Evolutionary conservation across 306 rosid species (phyloP), one percentile per base, ranked within the genome.

Genomic region (Hippophae tibetana): DNA sequence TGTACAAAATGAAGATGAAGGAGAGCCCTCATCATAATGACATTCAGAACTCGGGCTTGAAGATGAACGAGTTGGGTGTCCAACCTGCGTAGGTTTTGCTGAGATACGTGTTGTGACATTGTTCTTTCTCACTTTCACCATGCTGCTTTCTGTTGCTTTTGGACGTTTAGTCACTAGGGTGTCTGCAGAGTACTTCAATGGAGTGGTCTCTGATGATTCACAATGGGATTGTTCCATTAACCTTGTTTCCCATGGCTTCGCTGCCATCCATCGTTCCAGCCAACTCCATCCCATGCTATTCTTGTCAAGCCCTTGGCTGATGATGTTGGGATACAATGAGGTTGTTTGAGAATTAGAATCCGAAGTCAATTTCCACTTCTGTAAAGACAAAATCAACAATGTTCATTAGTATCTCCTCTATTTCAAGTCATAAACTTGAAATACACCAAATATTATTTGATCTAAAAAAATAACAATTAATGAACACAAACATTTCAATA

Each of bases 221-320:
- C 62, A 14, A 1, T 74, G 84, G 18, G 88, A 77, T 60, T 88
- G 81, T 72, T 88, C 97, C 93, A 88, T 93, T 61, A 93, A 74
- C 68, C 97, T 83, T 49, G 79, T 82, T 73, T 93, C 99, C 99
- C 99, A 93, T 2, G 99, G 99, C 75, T 88, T 93, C 5, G 97
- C 97, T 40, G 97, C 89, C 99, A 93, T 93, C 99, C 99, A 93
- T 10, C 99, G 84, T 71, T 93, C 99, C 72, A 93, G 76, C 99
- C 99, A 93, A 61, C 85, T 93, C 99, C 99, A 93, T 48, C 99
- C 99, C 80, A 84, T 69, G 54, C 78, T 88, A 42, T 74, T 76
- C 77, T 80, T 88, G 76, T 82, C 85, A 5, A 72, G 60, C 64
- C 85, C 84, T 3, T 73, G 65, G 59, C 75, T 79, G 70, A 74